Percentiles rank a stretch among this genome's conserved stretches.
These are phyloP conservation scores for Geotrichum reessii DNA, from an alignment of 1,139 yeast genomes.

Conservation along the genomic window DNA sequence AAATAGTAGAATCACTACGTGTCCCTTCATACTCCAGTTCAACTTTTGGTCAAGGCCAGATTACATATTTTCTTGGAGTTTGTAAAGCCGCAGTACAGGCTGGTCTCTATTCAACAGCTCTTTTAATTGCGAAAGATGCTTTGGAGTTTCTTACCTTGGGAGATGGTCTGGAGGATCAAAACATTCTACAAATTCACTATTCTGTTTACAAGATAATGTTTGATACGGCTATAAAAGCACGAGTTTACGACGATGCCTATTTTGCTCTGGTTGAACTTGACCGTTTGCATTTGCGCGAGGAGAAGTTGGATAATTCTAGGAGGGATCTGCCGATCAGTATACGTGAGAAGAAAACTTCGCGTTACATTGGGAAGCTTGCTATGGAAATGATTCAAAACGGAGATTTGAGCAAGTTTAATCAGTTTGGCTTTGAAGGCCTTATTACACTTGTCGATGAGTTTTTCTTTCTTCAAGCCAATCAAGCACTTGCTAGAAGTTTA, in stretches of 20 bases:
- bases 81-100: slow-evolving; percentile 20
- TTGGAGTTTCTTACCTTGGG: slow-evolving; percentile 12
- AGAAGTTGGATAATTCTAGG: slow-evolving; percentile 13
- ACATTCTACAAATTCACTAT: background rate
- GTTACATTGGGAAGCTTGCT: slow-evolving; percentile 22
- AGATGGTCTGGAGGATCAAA: background rate
- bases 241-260: slow-evolving; percentile 32
- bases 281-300: slow-evolving; percentile 14
- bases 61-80: slow-evolving; percentile 17
- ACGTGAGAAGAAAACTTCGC: slow-evolving; percentile 3
- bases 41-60: slow-evolving; percentile 20
- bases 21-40: slow-evolving; percentile 1
- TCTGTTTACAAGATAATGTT: slow-evolving; percentile 23
- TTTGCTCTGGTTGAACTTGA: slow-evolving; percentile 30
- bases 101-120: slow-evolving; percentile 45
- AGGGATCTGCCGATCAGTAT: slow-evolving; percentile 1
- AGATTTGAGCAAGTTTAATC: slow-evolving; percentile 24
- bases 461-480: slow-evolving; percentile 17
- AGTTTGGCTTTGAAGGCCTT: slow-evolving; percentile 34
- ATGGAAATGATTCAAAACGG: slow-evolving; percentile 26
- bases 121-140: slow-evolving; percentile 20
- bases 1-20: slow-evolving; percentile 14
- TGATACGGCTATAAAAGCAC: slow-evolving; percentile 24
- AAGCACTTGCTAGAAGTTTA: background rate
- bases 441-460: slow-evolving; percentile 25